Evolutionary conservation across 768 basidiomycete species (phyloP).

Genomic region (Erythrobasidium yunnanense): DNA sequence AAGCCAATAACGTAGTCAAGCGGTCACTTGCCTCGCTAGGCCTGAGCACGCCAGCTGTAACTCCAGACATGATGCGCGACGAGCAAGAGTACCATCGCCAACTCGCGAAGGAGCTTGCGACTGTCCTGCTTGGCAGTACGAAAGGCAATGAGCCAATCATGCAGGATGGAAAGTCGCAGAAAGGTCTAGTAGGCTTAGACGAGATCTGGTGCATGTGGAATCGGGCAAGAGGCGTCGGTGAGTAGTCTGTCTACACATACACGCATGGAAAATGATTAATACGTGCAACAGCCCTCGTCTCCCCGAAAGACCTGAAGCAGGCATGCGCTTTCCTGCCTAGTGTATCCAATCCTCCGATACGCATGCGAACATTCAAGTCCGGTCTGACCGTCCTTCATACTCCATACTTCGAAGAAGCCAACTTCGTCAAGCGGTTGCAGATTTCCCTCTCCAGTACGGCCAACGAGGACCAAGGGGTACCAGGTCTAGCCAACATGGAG

Average conservation of each 20-base stretch:
- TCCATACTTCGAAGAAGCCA: constrained; percentile 57
- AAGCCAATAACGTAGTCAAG: constrained; percentile 76
- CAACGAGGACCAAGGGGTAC: constrained; percentile 30
- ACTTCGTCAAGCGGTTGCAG: constrained; percentile 60
- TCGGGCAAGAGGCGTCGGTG: constrained; percentile 33
- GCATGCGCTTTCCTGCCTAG: constrained; percentile 57
- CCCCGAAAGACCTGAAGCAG: constrained; percentile 73
- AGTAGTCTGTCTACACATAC: neutral
- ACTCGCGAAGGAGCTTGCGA: constrained; percentile 62
- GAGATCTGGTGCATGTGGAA: constrained; percentile 38
- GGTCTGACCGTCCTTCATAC: constrained; percentile 75
- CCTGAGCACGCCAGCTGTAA: constrained; percentile 65
- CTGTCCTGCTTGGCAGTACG: constrained; percentile 52
- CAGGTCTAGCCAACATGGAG: constrained; percentile 51
- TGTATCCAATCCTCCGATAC: constrained; percentile 59
- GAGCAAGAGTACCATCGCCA: constrained; percentile 68
- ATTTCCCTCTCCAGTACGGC: constrained; percentile 47
- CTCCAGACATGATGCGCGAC: constrained; percentile 74
- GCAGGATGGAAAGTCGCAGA: constrained; percentile 5
- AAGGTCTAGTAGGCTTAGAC: constrained; percentile 32
- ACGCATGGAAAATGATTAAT: neutral
- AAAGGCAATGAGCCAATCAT: constrained; percentile 27
- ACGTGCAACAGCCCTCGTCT: constrained; percentile 59
- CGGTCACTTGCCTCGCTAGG: constrained; percentile 83
- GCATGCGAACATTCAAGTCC: constrained; percentile 56